phyloP scores from a whole-genome alignment of 305 asterid species.

The Rubia occidens region DNA sequence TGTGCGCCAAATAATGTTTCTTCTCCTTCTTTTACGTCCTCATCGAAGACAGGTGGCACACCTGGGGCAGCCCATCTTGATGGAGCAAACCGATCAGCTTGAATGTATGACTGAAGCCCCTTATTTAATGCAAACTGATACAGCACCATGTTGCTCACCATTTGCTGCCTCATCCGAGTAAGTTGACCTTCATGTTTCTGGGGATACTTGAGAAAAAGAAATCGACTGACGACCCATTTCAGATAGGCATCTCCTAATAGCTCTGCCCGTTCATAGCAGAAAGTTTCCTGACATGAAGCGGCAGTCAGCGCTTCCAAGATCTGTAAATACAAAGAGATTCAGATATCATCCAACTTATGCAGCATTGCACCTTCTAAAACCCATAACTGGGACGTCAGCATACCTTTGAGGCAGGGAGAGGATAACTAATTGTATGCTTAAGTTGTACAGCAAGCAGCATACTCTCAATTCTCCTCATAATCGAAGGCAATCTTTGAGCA shows the following conservation, averaged over 20 bases:
- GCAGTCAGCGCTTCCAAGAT: conserved; percentile 94
- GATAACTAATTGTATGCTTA: conserved; percentile 57
- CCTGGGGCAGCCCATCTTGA: conserved; percentile 99
- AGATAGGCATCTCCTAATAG: conserved; percentile 96
- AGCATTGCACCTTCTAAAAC: conserved; percentile 8
- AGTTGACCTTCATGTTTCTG: conserved; percentile 99
- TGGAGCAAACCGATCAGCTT: conserved; percentile 98
- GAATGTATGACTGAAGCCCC: conserved; percentile 93
- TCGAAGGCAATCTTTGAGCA: conserved; percentile 96
- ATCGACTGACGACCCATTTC: conserved; percentile 97
- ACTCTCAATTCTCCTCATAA: conserved; percentile 92
- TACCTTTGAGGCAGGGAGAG: conserved; percentile 79
- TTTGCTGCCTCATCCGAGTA: conserved; percentile 92
- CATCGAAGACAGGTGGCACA: conserved; percentile 91
- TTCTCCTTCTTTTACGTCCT: conserved; percentile 64
- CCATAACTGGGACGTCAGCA: conserved; percentile 14
- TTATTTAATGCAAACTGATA: conserved; percentile 69
- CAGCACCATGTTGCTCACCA: conserved; percentile 89
- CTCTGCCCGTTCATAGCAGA: conserved; percentile 95
- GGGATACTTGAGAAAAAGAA: conserved; percentile 79
- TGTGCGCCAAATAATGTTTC: conserved; percentile 46
- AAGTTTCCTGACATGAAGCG: conserved; percentile 97
- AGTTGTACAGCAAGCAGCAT: conserved; percentile 96
- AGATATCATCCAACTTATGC: conserved; percentile 21
- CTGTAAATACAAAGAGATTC: conserved; percentile 35